These are phyloP conservation scores for Ascomycota sp. DNA, from an alignment of 2,329 filamentous ascomycete species.

Conservation along the genomic window DNA sequence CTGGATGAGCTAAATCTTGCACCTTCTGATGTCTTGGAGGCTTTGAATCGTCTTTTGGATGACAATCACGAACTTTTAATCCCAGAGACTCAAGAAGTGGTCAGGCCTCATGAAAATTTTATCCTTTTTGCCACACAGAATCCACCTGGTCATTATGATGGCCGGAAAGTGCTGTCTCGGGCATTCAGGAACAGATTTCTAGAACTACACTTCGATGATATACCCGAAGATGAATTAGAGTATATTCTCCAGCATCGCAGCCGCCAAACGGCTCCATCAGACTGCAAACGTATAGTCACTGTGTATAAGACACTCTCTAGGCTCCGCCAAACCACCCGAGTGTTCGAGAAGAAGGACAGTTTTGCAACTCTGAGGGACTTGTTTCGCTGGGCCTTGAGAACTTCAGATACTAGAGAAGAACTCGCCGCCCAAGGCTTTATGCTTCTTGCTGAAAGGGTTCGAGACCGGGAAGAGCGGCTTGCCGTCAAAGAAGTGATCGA, in stretches of 20 bases:
- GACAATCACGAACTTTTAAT: conserved; percentile 92
- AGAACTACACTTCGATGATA: conserved; percentile 93
- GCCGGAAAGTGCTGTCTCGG: conserved; percentile 74
- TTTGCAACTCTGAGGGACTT: conserved; percentile 91
- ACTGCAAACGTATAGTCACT: conserved; percentile 73
- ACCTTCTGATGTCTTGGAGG: conserved; percentile 89
- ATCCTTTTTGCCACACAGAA: conserved; percentile 98
- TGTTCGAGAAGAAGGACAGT: conserved; percentile 93
- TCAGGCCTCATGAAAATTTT: conserved; percentile 81
- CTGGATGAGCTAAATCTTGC: conserved; percentile 93
- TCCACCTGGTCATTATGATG: conserved; percentile 82
- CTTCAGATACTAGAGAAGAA: conserved; percentile 66
- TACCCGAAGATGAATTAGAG: conserved; percentile 81
- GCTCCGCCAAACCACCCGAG: conserved; percentile 65
- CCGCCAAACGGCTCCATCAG: conserved; percentile 66
- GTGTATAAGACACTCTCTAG: conserved; percentile 86
- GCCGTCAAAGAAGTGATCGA: conserved; percentile 80
- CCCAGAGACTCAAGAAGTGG: conserved; percentile 84
- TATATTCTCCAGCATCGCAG: conserved; percentile 77
- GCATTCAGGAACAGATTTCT: conserved; percentile 94
- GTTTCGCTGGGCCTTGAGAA: conserved; percentile 79
- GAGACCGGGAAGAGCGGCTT: conserved; percentile 66
- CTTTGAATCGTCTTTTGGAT: conserved; percentile 80
- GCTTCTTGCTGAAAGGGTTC: conserved; percentile 81
- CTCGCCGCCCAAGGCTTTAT: conserved; percentile 87